Base-by-base conservation (phyloP, 2,329 filamentous ascomycete species). In the Fusarium sp. region DNA sequence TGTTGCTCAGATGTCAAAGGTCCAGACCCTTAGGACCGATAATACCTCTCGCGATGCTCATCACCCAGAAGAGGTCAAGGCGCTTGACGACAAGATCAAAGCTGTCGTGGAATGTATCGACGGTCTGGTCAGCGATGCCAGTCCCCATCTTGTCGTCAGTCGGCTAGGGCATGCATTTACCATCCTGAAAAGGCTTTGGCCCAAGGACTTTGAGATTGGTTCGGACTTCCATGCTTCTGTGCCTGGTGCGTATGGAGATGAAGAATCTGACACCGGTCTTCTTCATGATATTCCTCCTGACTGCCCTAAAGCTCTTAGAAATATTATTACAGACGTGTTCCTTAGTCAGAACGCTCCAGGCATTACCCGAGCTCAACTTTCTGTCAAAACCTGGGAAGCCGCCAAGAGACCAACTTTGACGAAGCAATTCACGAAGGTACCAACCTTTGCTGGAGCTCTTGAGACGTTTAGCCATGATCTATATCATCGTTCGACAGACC, bases 401-500 rank as follows among this genome's bases (percentile, higher is more conserved):
- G 58, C 46, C 7, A 64, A 63, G 10, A 33, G 61, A 11, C 58
- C 61, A 5, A 63, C n/a, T 1, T 5, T 63, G 3, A 3, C 14
- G 0, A 29, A 39, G 2, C 27, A 63, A n/a, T 64, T 64, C 3
- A 5, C 17, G 0, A 35, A 14, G 0, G 7, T 64, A 3, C 61
- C 58, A 2, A 63, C n/a, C 1, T 35, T 64, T 4, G 31, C 39
- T 1, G 11, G 5, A 13, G 61, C 61, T 7, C 45, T 63, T 0
- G 6, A 29, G 13, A 54, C 7, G 1, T 63, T 29, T 7, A 64
- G 61, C 6, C n/a, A 45, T 3, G 61, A 63, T 8, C 18, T 64
- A 2, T 64, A 63, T 29, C 45, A 53, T 38, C 39, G 61, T 4
- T 45, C 61, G 4, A 54, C 61, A n/a, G 20, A 64, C 12, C 20